phyloP scores from a whole-genome alignment of 352 stramenopile genomes.

The Pythium apleroticum region DNA sequence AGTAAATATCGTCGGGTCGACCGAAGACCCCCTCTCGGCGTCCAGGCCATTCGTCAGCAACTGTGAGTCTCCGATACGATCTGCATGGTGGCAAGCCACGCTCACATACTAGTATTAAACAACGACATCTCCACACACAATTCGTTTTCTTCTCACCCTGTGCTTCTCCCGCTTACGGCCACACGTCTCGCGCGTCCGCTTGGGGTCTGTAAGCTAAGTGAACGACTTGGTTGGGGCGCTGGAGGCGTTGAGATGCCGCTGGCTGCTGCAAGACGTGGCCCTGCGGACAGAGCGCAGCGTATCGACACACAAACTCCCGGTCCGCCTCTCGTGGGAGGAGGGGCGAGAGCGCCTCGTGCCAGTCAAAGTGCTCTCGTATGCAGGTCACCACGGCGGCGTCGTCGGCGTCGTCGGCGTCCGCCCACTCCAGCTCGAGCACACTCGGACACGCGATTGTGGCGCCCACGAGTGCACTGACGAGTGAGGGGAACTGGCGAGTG shows the following conservation, averaged over 20 bases:
- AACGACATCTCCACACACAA: no score
- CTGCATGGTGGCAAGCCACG: no score
- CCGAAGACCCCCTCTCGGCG: background rate
- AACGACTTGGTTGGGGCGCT: no score
- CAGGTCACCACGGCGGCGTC: background rate
- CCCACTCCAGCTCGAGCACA: conserved; percentile 12
- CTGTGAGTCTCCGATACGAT: no score
- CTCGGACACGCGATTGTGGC: conserved; percentile 10
- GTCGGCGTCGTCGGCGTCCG: background rate
- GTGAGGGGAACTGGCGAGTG: background rate
- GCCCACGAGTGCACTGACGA: conserved; percentile 6
- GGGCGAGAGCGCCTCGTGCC: conserved; percentile 15
- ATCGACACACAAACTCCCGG: conserved; percentile 7
- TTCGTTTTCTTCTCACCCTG: no score
- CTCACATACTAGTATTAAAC: no score
- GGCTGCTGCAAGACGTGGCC: background rate
- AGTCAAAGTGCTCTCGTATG: conserved; percentile 14
- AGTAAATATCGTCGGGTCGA: conserved; percentile 12
- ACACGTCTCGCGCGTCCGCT: no score
- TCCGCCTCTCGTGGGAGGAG: background rate
- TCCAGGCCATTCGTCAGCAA: background rate
- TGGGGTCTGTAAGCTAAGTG: no score
- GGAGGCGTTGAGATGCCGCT: background rate
- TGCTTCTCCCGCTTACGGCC: no score
- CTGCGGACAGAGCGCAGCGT: conserved; percentile 1